Base-by-base conservation (phyloP, 2,329 filamentous ascomycete genomes). In the Cladosporium austrohemisphaericum region DNA sequence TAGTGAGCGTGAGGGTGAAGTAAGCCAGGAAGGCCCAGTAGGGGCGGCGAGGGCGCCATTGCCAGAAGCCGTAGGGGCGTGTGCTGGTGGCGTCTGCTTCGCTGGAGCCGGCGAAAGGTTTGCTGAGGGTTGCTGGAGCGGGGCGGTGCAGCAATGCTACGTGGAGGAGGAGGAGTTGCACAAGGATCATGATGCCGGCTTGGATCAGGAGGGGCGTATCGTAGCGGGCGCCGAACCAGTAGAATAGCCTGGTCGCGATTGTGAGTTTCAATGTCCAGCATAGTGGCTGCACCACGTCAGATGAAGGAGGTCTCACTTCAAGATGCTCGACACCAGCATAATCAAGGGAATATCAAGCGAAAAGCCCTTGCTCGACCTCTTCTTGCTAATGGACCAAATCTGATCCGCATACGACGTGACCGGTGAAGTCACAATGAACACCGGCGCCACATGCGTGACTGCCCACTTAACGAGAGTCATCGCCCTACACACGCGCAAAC, bases 21-120 rank as follows among this genome's bases (percentile, higher is more conserved):
- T 85, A 88, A 33, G 81, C 69, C 22, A 93, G 64, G 62, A 89
- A 89, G 50, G 84, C 76, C 88, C 88, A 94, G 71, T 92, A 91
- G 71, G 86, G 85, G 59, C 82, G 83, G 5, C 82, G 76, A 16
- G 79, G 80, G 50, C 81, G 77, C 88, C 88, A 92, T 67, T 88
- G 86, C 88, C 88, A 92, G 66, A 92, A 92, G 60, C 83, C 79
- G 64, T 83, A 91, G 1, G 87, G 87, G 19, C 87, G 74, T 53
- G 73, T 74, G 49, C 68, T 63, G 61, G 55, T 65, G 51, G 62
- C 71, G 65, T 68, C 50, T 62, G 47, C 71, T 60, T 50, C 71
- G 60, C 54, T 8, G 65, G 70, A 54, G 75, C 76, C 78, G 2
- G 78, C 73, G 65, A 91, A 90, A 10, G 87, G 86, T 33, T 69